Percentiles rank a stretch among this genome's conserved stretches.
Conservation (phyloP, 228 moss, liverwort and hornwort species). For the Sphagnum magellanicum region DNA sequence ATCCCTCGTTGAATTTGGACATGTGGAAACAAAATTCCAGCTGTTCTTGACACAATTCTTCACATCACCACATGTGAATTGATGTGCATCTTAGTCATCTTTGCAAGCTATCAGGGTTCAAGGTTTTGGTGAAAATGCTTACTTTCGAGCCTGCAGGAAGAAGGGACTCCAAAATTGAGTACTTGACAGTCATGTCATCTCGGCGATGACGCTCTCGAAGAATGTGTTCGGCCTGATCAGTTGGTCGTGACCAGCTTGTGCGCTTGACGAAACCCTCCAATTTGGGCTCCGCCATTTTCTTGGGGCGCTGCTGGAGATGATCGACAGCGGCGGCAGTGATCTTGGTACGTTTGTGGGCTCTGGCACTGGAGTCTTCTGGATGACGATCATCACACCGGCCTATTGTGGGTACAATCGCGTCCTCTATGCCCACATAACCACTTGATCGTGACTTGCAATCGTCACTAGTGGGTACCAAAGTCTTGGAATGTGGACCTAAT, state of each 20-base stretch:
- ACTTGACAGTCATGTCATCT: conserved; percentile 10
- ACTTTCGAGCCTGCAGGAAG: conserved; percentile 10
- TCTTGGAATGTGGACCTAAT: no score
- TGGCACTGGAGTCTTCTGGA: background rate
- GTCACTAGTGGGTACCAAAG: background rate
- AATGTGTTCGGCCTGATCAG: conserved; percentile 6
- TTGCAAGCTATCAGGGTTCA: background rate
- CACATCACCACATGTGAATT: no score
- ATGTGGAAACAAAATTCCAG: no score
- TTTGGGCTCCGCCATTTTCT: background rate
- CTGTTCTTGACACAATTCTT: no score
- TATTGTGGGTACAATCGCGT: background rate
- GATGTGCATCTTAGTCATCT: no score
- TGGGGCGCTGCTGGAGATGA: background rate
- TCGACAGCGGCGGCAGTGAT: no score
- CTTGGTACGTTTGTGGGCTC: background rate
- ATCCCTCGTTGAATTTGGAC: no score
- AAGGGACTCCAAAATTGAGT: background rate
- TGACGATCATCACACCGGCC: background rate
- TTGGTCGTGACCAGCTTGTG: background rate
- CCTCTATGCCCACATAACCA: background rate
- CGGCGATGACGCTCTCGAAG: conserved; percentile 9
- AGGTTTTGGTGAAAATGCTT: background rate
- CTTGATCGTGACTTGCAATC: background rate
- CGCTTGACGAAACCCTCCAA: background rate